Base-by-base conservation (phyloP, 2,329 filamentous ascomycete species). In the Paecilomyces variotii region DNA sequence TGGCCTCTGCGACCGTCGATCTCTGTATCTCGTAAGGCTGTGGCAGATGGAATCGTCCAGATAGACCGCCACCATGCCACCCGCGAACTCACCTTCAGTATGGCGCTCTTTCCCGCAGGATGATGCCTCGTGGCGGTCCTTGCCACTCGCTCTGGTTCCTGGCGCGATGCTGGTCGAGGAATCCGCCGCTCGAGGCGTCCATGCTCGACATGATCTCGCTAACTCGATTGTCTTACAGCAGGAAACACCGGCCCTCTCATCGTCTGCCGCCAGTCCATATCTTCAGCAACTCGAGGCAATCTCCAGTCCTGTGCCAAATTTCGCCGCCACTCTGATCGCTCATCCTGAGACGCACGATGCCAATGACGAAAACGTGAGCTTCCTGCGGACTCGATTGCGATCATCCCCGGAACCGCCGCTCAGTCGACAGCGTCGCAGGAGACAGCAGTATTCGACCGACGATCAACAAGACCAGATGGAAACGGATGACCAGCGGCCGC, bases 331-430 rank as follows among this genome's bases (percentile, higher is more conserved):
- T 49, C 72, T 82, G 51, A 77, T 76, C 61, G 78, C 74, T 24
- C 72, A 73, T 59, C 72, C 72, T 50, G 76, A 76, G 64, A 65
- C 64, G 59, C 74, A 80, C 63, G 75, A 76, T 61, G 75, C 72
- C 57, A 70, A 77, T 55, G 70, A 79, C 66, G 80, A 79, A 61
- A 82, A 82, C 69, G 70, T 80, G 63, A 78, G 70, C 67, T 82
- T 82, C 62, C 72, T 84, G 57, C 78, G 81, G 57, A 75, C 71
- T 57, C 70, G 69, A 57, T 60, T 67, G 55, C 67, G 62, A 58
- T 68, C 64, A 10, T 66, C 65, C 53, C 67, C 65, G 56, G 70
- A 65, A 57, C 66, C 60, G 39, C 65, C 70, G 10, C 62, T 68
- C 60, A 69, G 65, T 61, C 71, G 70, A 51, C 65, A 69, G 54